Evolutionary conservation across 2,329 filamentous ascomycete species (phyloP).

Genomic region (Clonostachys byssicola): DNA sequence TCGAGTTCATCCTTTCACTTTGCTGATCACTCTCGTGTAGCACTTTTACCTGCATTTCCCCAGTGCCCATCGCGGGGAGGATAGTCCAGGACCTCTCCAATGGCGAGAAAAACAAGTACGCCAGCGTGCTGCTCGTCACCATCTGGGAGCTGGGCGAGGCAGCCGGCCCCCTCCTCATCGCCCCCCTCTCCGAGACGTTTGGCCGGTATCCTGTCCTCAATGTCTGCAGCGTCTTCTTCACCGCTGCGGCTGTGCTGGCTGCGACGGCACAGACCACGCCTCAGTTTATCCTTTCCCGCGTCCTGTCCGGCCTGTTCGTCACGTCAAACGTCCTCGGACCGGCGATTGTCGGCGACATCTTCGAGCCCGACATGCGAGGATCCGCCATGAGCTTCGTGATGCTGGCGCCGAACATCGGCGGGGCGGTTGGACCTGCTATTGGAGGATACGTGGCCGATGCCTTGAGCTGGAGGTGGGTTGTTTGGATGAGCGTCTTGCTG

Average conservation of each 20-base stretch:
- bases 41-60: conserved; percentile 52
- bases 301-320: conserved; percentile 57
- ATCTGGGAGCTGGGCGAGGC: conserved; percentile 67
- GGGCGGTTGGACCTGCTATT: conserved; percentile 52
- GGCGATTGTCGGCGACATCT: conserved; percentile 61
- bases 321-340: conserved; percentile 61
- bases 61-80: conserved; percentile 46
- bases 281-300: conserved; percentile 47
- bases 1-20: too few relatives aligned
- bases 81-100: conserved; percentile 43
- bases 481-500: conserved; percentile 45
- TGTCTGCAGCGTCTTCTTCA: conserved; percentile 45
- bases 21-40: conserved; percentile 18
- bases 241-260: conserved; percentile 38
- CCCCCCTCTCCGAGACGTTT: conserved; percentile 57
- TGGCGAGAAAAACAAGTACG: conserved; percentile 33
- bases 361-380: conserved; percentile 51
- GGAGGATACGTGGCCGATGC: conserved; percentile 48
- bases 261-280: conserved; percentile 39
- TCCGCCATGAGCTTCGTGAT: conserved; percentile 53
- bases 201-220: conserved; percentile 53
- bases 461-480: conserved; percentile 47
- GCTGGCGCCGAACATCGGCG: conserved; percentile 53
- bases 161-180: conserved; percentile 55
- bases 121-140: conserved; percentile 60